Conservation (phyloP, 495 filamentous ascomycete genomes). For the Cetradonia linearis region DNA sequence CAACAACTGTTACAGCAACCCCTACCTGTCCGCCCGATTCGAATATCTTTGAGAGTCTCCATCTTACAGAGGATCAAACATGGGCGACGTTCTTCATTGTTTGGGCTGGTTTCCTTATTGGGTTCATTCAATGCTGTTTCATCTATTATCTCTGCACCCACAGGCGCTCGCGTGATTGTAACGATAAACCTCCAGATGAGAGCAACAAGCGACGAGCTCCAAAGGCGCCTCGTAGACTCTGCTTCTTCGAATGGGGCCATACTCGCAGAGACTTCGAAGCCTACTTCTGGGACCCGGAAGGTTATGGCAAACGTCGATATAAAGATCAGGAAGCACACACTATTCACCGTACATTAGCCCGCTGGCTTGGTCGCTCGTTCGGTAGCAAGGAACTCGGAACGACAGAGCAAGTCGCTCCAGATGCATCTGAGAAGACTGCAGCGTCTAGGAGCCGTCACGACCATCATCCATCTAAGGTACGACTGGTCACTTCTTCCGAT, state of each 20-base stretch:
- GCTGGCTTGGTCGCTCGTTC: background rate
- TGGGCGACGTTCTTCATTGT: background rate
- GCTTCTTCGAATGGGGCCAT: background rate
- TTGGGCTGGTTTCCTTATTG: background rate
- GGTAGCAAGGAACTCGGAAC: background rate
- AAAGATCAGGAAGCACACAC: background rate
- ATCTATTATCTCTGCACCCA: background rate
- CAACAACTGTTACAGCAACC: background rate
- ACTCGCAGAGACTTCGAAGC: background rate
- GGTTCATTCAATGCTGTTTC: background rate
- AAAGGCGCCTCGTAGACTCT: background rate
- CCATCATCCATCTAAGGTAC: background rate
- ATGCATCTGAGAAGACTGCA: background rate
- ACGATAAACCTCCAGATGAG: background rate
- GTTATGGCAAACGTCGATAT: slow-evolving; percentile 1
- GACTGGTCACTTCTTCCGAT: background rate
- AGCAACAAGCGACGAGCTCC: background rate
- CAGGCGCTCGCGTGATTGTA: background rate
- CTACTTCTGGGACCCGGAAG: background rate
- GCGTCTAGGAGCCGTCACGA: background rate
- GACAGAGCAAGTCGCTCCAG: background rate
- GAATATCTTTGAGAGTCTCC: background rate
- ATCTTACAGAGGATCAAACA: background rate
- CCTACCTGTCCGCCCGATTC: background rate
- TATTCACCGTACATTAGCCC: background rate